A percentile compares a stretch with the other conserved stretches of the same genome.
Evolutionary conservation across 2,329 filamentous ascomycete species (phyloP).

Genomic region (Microthyrium microscopicum): DNA sequence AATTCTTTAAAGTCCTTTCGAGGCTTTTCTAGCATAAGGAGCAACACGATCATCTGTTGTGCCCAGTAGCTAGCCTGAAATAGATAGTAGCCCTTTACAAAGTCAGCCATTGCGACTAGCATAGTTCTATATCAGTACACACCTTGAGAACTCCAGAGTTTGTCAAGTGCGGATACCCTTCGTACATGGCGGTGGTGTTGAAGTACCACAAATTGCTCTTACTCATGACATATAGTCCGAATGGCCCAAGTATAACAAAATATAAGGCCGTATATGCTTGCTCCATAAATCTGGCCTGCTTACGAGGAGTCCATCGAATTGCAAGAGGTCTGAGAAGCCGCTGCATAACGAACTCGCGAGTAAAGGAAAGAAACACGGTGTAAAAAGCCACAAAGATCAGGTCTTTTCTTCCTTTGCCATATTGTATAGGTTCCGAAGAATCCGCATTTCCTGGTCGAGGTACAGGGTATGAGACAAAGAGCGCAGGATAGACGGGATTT

Average conservation of each 20-base stretch:
- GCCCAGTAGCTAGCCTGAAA: conserved; percentile 92
- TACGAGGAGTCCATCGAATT: conserved; percentile 47
- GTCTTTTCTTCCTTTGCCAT: conserved; percentile 79
- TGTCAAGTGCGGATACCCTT: conserved; percentile 66
- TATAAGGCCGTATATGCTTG: conserved; percentile 90
- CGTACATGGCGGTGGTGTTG: conserved; percentile 81
- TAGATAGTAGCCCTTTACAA: conserved; percentile 92
- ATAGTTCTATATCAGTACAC: too few species aligned
- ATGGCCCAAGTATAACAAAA: conserved; percentile 67
- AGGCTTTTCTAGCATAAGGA: conserved; percentile 80
- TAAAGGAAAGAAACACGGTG: conserved; percentile 77
- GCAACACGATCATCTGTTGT: conserved; percentile 77
- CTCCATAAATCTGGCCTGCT: conserved; percentile 88
- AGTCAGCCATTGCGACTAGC: too few species aligned
- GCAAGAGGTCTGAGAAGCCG: conserved; percentile 66
- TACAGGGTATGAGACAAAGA: conserved; percentile 80
- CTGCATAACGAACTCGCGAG: conserved; percentile 92
- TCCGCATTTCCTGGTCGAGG: conserved; percentile 32
- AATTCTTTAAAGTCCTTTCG: conserved; percentile 92
- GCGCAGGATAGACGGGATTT: conserved; percentile 64
- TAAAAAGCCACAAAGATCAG: conserved; percentile 81
- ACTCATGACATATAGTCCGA: conserved; percentile 80
- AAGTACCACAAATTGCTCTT: conserved; percentile 91
- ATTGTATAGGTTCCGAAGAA: conserved; percentile 39
- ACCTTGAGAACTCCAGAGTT: conserved; percentile 75